A percentile compares a stretch with the other conserved stretches of the same genome.
phyloP scores from a whole-genome alignment of 257 asterid genomes.

The Leonotis leonurus region DNA sequence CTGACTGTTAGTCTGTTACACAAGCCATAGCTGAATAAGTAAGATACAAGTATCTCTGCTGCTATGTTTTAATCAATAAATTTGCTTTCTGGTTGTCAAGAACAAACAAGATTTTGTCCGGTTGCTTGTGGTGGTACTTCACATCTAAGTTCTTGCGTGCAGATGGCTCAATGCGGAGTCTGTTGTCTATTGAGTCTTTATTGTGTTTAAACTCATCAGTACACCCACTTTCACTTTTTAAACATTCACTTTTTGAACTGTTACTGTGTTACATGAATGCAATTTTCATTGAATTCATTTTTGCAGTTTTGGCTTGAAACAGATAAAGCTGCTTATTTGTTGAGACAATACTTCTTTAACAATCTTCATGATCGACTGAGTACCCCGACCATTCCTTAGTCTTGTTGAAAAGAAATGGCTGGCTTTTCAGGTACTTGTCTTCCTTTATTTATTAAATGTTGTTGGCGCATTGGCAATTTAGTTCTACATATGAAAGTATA shows the following conservation, averaged over 20 bases:
- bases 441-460: constrained; percentile 11
- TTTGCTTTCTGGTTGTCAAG: not conserved
- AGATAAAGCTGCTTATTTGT: constrained; percentile 97
- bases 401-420: constrained; percentile 95
- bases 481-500: not conserved
- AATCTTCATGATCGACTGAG: constrained; percentile 98
- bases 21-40: not conserved
- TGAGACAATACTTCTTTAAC: constrained; percentile 77
- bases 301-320: constrained; percentile 99
- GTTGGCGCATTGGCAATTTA: constrained; percentile 10
- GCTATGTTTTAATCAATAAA: not conserved
- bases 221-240: constrained; percentile 5
- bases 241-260: no score
- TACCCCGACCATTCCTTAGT: constrained; percentile 95
- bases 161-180: not conserved
- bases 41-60: not conserved
- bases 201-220: constrained; percentile 3
- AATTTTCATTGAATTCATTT: constrained; percentile 18
- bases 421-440: constrained; percentile 80
- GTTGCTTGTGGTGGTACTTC: constrained; percentile 1
- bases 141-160: constrained; percentile 1
- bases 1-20: not conserved
- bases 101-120: not conserved
- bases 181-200: constrained; percentile 6
- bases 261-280: constrained; percentile 7